Conservation (phyloP, 805 yeast genomes). For the Candida patagonica region DNA sequence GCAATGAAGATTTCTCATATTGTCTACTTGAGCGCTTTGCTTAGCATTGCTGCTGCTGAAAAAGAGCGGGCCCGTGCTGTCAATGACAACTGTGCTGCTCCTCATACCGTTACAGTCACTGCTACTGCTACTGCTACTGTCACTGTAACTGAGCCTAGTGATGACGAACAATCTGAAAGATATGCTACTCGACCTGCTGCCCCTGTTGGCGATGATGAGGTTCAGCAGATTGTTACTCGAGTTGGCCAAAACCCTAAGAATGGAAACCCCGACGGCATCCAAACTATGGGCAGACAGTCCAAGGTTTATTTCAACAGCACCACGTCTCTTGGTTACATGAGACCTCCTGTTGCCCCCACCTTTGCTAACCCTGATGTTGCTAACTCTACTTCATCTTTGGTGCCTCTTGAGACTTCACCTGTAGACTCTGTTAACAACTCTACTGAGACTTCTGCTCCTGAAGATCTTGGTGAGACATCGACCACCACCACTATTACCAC, state of each 20-base stretch:
- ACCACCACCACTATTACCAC: not conserved
- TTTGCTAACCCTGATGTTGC: not conserved
- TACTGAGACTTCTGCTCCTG: not conserved
- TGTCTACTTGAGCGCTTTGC: no score
- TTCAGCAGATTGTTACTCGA: not conserved
- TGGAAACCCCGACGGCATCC: not conserved
- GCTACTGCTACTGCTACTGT: constrained; percentile 7
- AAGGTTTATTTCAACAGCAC: no score
- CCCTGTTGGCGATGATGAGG: no score
- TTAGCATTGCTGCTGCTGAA: no score
- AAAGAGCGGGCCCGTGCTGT: no score
- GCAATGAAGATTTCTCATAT: no score
- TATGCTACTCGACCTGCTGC: constrained; percentile 10
- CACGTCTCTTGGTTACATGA: not conserved
- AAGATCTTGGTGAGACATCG: not conserved
- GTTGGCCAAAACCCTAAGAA: not conserved
- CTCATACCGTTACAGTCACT: constrained; percentile 8
- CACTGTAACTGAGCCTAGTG: constrained; percentile 7
- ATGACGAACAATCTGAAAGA: no score
- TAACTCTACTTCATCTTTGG: not conserved
- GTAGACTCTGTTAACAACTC: no score
- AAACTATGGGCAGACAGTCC: not conserved
- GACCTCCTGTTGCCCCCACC: not conserved
- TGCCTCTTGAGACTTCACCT: no score
- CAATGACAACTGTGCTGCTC: constrained; percentile 1